A percentile compares a stretch with the other conserved stretches of the same genome.
Conservation (phyloP, 2,329 filamentous ascomycete species). For the Dactylellina cionopaga region DNA sequence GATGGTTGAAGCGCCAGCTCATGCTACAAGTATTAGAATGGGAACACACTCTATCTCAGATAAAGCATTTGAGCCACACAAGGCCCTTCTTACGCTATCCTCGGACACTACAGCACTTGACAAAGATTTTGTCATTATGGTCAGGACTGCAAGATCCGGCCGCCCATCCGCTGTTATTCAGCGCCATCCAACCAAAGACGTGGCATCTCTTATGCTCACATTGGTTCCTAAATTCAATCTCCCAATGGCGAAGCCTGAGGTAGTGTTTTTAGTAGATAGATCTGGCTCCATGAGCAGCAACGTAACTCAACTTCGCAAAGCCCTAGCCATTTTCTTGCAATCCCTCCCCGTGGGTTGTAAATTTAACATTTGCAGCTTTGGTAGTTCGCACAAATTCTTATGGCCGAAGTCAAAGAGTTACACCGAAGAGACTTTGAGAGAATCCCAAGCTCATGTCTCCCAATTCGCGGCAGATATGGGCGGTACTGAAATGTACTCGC, state of each 20-base stretch:
- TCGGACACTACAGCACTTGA: conserved; percentile 67
- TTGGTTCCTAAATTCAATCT: conserved; percentile 75
- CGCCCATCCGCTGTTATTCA: conserved; percentile 74
- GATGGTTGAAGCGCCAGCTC: conserved; percentile 73
- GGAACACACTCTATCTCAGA: conserved; percentile 65
- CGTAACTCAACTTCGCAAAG: conserved; percentile 66
- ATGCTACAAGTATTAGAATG: conserved; percentile 73
- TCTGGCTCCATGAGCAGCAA: conserved; percentile 73
- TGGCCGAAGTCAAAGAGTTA: conserved; percentile 66
- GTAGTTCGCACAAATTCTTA: conserved; percentile 63
- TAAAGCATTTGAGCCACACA: conserved; percentile 65
- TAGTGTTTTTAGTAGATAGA: conserved; percentile 78
- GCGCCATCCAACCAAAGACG: conserved; percentile 70
- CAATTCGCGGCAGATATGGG: conserved; percentile 65
- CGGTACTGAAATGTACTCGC: conserved; percentile 67
- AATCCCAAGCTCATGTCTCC: conserved; percentile 63
- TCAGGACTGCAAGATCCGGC: conserved; percentile 65
- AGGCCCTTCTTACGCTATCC: conserved; percentile 71
- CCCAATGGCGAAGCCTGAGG: conserved; percentile 68
- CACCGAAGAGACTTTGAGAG: conserved; percentile 62
- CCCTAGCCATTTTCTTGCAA: conserved; percentile 72
- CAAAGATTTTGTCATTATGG: conserved; percentile 74
- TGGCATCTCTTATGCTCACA: conserved; percentile 75
- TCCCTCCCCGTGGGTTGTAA: conserved; percentile 71
- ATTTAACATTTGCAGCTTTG: conserved; percentile 78